A percentile compares a stretch with the other conserved stretches of the same genome.
These are phyloP conservation scores for Carex sylvatica DNA, from an alignment of 202 grass and related monocot genomes.

Conservation along the genomic window DNA sequence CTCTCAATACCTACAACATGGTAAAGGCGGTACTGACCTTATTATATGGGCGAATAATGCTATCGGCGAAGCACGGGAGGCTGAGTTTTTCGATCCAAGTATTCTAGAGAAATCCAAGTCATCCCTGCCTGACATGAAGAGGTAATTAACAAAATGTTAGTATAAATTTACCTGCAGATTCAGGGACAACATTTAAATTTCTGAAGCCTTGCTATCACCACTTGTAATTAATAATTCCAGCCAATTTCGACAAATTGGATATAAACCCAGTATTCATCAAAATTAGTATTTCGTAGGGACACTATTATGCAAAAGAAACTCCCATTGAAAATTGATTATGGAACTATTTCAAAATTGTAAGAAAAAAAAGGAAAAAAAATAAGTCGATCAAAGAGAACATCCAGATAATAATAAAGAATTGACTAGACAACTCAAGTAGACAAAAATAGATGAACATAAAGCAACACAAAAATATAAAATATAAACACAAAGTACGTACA, in stretches of 20 bases:
- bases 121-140: slow-evolving; percentile 73
- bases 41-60: slow-evolving; percentile 65
- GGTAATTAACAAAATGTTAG: slow-evolving; percentile 11
- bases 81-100: slow-evolving; percentile 71
- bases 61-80: slow-evolving; percentile 47
- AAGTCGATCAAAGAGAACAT: background rate
- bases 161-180: background rate
- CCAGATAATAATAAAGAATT: no score
- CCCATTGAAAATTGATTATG: background rate
- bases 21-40: slow-evolving; percentile 79
- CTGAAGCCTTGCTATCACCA: background rate
- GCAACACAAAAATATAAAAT: background rate
- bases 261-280: background rate
- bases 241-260: background rate
- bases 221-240: background rate
- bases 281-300: background rate
- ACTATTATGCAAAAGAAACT: background rate
- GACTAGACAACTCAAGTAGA: background rate
- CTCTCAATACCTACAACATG: slow-evolving; percentile 62
- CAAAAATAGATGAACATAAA: background rate
- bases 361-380: background rate
- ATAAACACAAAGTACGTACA: background rate
- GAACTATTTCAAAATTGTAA: background rate
- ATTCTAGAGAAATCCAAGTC: slow-evolving; percentile 43
- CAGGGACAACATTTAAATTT: background rate